Evolutionary conservation across 1,139 yeast genomes (phyloP), one percentile per base, ranked within the genome.

Genomic region (Saccharomycopsis hybrid): DNA sequence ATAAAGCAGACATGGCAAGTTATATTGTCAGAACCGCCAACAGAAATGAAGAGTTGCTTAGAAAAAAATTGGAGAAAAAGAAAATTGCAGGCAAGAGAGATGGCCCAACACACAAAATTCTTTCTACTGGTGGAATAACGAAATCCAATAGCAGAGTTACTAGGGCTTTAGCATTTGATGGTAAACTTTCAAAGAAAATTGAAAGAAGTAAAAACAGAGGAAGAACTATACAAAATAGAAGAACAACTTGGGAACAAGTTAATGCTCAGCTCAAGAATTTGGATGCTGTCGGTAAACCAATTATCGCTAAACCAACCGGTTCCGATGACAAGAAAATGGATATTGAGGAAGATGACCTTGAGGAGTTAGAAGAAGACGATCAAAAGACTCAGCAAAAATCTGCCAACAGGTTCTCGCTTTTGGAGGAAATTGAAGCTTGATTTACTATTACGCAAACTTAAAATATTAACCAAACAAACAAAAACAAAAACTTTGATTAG

Each of bases 371-470:
- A 13, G 53, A 52, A 28, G 18, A 18, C 18, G 44, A 50, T 11
- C 27, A 35, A 8, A 30, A 44, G 8, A 35, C 18, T 8, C 25
- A 31, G 5, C 37, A 42, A 24, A 40, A 47, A 18, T 2, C n/a
- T 11, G 13, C 36, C n/a, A 47, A 43, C 33, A 41, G 33, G 13
- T 52, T 50, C 41, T 43, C 53, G 5, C 40, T 50, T 11, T 40
- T 52, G 13, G 53, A 44, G 9, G 55, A 52, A 36, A 38, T 47
- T 5, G 55, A 52, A 29, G 55, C 55, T 4, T 52, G 42, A 50
- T 25, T 5, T 13, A n/a, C 13, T 18, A 18, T 18, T 27, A 32
- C 32, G 11, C 27, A 43, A 28, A 13, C 28, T 32, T 11, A 32
- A 32, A 32, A 8, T 7, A 31, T 11, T 31, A 31, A 31, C 35